phyloP scores from a whole-genome alignment of 2,329 filamentous ascomycete species.

The Beauveria brongniartii region DNA sequence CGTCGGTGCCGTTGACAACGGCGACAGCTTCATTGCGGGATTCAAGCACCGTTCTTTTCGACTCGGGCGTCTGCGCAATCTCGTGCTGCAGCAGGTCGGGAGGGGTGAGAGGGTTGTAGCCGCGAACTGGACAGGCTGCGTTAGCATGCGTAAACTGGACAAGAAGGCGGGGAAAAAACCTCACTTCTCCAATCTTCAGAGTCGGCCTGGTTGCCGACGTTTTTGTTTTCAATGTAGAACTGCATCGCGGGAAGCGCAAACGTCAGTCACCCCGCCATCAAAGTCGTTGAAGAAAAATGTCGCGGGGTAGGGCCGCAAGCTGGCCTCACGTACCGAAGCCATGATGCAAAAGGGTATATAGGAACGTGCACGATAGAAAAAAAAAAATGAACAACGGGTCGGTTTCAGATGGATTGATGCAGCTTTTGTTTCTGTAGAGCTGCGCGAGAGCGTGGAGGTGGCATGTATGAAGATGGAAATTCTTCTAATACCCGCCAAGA shows the following conservation, averaged over 20 bases:
- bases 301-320: slow-evolving; percentile 10
- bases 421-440: no score
- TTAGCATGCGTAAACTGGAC: slow-evolving; percentile 14
- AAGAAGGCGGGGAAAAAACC: slow-evolving; percentile 17
- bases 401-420: background rate
- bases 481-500: background rate
- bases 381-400: background rate
- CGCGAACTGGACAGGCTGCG: slow-evolving; percentile 51
- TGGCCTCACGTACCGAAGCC: slow-evolving; percentile 12
- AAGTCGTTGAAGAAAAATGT: background rate
- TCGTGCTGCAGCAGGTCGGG: slow-evolving; percentile 83
- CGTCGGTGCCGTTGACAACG: slow-evolving; percentile 70
- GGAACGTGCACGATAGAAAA: background rate
- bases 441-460: background rate
- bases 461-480: background rate
- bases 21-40: slow-evolving; percentile 60
- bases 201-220: slow-evolving; percentile 65
- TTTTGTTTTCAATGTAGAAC: slow-evolving; percentile 72
- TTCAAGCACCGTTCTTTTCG: slow-evolving; percentile 58
- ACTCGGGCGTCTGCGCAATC: slow-evolving; percentile 59
- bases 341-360: slow-evolving; percentile 3
- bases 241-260: slow-evolving; percentile 13
- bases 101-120: slow-evolving; percentile 85
- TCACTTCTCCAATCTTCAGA: slow-evolving; percentile 79
- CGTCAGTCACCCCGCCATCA: slow-evolving; percentile 23